Evolutionary conservation across 176 grass and related monocot genomes (phyloP), one percentile per base, ranked within the genome.

Genomic region (Avena atlantica): DNA sequence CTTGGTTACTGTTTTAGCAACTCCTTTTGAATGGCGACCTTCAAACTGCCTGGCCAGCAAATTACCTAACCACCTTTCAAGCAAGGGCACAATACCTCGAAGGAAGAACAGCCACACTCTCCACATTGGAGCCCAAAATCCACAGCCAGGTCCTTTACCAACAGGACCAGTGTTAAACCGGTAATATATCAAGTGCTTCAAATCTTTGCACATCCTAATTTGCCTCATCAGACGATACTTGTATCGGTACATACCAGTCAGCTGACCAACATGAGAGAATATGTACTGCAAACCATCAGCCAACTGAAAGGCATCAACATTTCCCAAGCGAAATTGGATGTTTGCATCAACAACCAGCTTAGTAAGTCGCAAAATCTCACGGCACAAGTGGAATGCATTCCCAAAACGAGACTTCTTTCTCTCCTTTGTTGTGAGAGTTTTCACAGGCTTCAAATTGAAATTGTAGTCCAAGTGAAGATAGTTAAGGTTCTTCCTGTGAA

Each of bases 391-490:
- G 31, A 98, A 98, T 36, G 97, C 97, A 93, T 98, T 98, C 88
- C 97, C 97, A 91, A 98, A 98, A 51, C 97, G 94, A 81, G 97
- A 98, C 81, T 98, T 98, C 74, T 98, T 98, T 53, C 97, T 92
- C 78, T 98, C 97, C 86, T 98, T 98, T 48, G 97, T 98, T 19
- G 97, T 98, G 50, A 98, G 97, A 49, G 97, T 98, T 87, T 98
- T 98, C 68, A 98, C 97, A 37, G 97, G 97, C 76, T 98, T 96
- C 79, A 98, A 80, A 90, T 98, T 98, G 75, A 98, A 98, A 76
- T 98, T 98, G 83, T 98, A 98, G 78, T 98, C 97, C 14, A 98
- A 89, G 66, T 98, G 97, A 88, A 98, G 97, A 91, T 96, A 96
- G 65, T 98, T 98, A 72, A 98, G 87, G 59, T 98, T 98, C 84